Evolutionary conservation across 768 basidiomycete genomes (phyloP).

Genomic region (Leccinum aurantiacum): DNA sequence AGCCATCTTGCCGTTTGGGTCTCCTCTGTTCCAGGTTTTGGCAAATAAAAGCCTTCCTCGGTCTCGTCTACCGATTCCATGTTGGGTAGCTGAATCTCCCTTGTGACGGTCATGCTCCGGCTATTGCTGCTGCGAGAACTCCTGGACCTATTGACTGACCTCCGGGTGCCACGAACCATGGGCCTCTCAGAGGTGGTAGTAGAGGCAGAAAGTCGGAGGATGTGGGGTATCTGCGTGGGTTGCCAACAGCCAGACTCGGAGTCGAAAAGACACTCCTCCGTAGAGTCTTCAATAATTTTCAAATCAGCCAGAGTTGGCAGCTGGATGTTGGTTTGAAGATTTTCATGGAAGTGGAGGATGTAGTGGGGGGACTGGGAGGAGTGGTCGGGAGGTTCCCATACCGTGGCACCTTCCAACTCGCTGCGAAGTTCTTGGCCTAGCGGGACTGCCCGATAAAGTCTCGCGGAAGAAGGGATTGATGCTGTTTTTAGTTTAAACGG

Average conservation of each 20-base stretch:
- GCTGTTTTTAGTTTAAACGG: neutral
- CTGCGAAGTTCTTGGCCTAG: neutral
- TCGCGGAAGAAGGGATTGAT: neutral
- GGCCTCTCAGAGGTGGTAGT: neutral
- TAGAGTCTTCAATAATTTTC: neutral
- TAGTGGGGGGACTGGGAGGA: neutral
- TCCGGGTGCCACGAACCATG: neutral
- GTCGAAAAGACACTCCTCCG: neutral
- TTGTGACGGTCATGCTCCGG: neutral
- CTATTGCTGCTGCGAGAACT: neutral
- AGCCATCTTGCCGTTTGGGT: neutral
- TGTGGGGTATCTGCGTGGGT: neutral
- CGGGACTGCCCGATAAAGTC: neutral
- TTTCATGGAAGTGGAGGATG: neutral
- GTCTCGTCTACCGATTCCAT: neutral
- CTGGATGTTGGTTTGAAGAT: neutral
- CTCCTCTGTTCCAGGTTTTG: neutral
- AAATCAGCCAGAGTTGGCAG: neutral
- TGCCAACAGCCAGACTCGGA: neutral
- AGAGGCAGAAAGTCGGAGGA: neutral
- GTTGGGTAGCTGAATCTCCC: neutral
- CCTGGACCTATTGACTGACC: neutral
- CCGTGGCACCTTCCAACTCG: neutral
- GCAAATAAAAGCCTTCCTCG: neutral
- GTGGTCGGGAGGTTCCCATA: no score